These are phyloP conservation scores for Cladosporium sp. DNA, from an alignment of 2,329 filamentous ascomycete species.

Conservation along the genomic window DNA sequence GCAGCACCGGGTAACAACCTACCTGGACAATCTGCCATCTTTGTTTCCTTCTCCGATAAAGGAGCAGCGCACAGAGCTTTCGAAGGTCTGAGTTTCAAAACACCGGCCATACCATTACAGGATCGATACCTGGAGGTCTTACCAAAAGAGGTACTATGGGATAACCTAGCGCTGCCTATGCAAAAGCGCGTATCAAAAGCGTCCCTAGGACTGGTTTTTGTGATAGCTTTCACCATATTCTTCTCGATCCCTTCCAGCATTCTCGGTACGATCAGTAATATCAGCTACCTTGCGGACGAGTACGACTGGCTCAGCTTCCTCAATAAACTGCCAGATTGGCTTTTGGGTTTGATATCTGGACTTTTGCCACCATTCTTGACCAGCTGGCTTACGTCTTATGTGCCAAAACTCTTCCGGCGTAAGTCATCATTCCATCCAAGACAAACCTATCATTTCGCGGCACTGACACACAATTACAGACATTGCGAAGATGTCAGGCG, in stretches of 20 bases:
- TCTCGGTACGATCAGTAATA: slow-evolving; percentile 37
- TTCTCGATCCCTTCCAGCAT: slow-evolving; percentile 39
- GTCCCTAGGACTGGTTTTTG: slow-evolving; percentile 33
- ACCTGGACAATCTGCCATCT: slow-evolving; percentile 70
- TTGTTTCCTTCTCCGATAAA: slow-evolving; percentile 84
- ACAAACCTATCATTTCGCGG: background rate
- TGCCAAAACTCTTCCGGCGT: slow-evolving; percentile 37
- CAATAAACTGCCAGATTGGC: slow-evolving; percentile 31
- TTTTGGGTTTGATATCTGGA: slow-evolving; percentile 35
- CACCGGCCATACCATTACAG: slow-evolving; percentile 35
- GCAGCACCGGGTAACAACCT: slow-evolving; percentile 53
- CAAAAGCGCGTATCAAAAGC: slow-evolving; percentile 32
- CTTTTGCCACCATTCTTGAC: slow-evolving; percentile 35
- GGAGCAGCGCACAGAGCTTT: slow-evolving; percentile 80
- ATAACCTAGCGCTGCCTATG: slow-evolving; percentile 43
- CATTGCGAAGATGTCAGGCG: slow-evolving; percentile 36
- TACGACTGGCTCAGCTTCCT: slow-evolving; percentile 34
- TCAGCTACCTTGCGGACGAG: slow-evolving; percentile 33
- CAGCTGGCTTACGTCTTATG: slow-evolving; percentile 37
- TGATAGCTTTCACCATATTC: slow-evolving; percentile 39
- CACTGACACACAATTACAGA: slow-evolving; percentile 19
- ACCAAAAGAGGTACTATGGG: slow-evolving; percentile 50
- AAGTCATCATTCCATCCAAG: background rate
- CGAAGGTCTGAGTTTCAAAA: slow-evolving; percentile 51
- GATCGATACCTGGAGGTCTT: slow-evolving; percentile 46